A percentile compares a stretch with the other conserved stretches of the same genome.
phyloP scores from a whole-genome alignment of 2,329 filamentous ascomycete species.

The Dothiorella sarmentorum region DNA sequence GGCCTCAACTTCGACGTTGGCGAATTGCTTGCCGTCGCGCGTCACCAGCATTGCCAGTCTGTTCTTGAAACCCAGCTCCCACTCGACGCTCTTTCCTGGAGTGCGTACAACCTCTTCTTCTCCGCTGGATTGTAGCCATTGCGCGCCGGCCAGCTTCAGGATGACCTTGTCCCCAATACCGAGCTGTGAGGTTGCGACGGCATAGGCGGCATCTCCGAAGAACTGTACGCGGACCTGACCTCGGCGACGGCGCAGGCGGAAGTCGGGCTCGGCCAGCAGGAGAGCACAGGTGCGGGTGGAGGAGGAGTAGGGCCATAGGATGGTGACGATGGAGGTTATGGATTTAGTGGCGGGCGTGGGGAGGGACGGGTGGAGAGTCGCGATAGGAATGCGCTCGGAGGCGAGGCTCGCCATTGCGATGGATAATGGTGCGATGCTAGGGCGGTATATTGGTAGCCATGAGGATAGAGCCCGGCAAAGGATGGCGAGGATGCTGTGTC shows the following conservation, averaged over 20 bases:
- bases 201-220: constrained; percentile 64
- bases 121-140: constrained; percentile 58
- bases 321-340: constrained; percentile 71
- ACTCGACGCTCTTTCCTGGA: constrained; percentile 55
- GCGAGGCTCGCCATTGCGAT: neutral
- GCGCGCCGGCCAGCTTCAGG: constrained; percentile 65
- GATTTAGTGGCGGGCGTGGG: constrained; percentile 30
- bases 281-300: constrained; percentile 71
- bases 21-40: constrained; percentile 47
- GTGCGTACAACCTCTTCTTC: constrained; percentile 51
- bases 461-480: neutral
- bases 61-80: constrained; percentile 52
- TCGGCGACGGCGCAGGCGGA: constrained; percentile 69
- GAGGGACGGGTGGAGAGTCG: constrained; percentile 32
- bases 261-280: constrained; percentile 79
- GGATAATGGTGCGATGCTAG: neutral
- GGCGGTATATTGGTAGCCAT: neutral
- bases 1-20: constrained; percentile 49
- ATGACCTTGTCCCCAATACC: constrained; percentile 75
- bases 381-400: constrained; percentile 27
- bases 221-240: constrained; percentile 83
- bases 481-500: neutral
- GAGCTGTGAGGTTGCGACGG: constrained; percentile 63
- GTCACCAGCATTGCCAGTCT: constrained; percentile 40
- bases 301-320: constrained; percentile 89